Evolutionary conservation across 176 grass and related monocot genomes (phyloP).

Genomic region (Bolboschoenus planiculmis): DNA sequence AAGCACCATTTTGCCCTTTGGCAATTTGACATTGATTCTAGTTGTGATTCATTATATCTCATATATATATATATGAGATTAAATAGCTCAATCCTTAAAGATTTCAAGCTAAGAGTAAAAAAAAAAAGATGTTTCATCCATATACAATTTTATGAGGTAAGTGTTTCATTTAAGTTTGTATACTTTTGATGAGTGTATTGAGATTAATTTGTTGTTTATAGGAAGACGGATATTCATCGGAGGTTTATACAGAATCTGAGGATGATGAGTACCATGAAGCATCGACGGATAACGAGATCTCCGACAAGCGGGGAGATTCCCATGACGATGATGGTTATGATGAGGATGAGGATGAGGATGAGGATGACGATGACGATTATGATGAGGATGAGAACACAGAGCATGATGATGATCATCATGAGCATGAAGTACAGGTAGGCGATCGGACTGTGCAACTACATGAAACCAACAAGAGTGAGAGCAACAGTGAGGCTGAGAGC

Average conservation of each 20-base stretch:
- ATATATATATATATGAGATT: not conserved
- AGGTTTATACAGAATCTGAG: slow-evolving; percentile 81
- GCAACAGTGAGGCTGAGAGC: slow-evolving; percentile 30
- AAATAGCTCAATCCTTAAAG: not conserved
- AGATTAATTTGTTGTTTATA: slow-evolving; percentile 51
- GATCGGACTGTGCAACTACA: slow-evolving; percentile 25
- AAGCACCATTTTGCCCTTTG: not conserved
- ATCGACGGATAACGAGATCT: slow-evolving; percentile 64
- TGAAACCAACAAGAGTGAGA: slow-evolving; percentile 38
- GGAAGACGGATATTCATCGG: slow-evolving; percentile 73
- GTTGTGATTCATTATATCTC: not conserved
- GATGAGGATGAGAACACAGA: slow-evolving; percentile 1
- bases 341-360: slow-evolving; percentile 55
- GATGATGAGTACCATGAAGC: slow-evolving; percentile 49
- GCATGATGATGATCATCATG: slow-evolving; percentile 2
- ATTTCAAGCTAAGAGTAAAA: not conserved
- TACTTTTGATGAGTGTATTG: slow-evolving; percentile 16
- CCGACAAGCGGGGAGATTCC: slow-evolving; percentile 30
- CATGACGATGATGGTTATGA: slow-evolving; percentile 40
- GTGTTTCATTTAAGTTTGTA: slow-evolving; percentile 24
- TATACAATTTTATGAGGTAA: not conserved
- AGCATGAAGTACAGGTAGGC: slow-evolving; percentile 4
- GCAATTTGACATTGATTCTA: not conserved
- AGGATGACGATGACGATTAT: slow-evolving; percentile 36
- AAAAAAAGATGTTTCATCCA: not conserved